Evolutionary conservation across 2,329 filamentous ascomycete species (phyloP).

Genomic region (Fusarium oligoseptatum): DNA sequence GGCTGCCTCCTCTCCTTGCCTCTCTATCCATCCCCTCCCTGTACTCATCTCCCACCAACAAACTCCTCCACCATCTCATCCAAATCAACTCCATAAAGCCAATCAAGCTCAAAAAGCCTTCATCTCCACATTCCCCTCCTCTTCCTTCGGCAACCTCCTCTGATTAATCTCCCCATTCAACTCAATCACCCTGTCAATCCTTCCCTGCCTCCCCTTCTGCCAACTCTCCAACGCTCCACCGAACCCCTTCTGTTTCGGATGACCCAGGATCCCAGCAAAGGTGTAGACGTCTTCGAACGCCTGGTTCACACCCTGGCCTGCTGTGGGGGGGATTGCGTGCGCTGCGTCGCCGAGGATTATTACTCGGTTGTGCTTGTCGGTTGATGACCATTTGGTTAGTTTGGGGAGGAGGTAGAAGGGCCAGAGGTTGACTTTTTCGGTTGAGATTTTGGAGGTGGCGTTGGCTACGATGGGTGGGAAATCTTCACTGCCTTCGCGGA

Average conservation of each 20-base stretch:
- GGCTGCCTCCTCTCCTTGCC: not conserved
- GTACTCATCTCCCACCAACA: not conserved
- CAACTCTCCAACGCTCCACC: constrained; percentile 48
- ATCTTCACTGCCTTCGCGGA: constrained; percentile 51
- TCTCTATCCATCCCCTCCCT: not conserved
- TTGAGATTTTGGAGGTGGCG: constrained; percentile 48
- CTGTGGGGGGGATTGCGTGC: constrained; percentile 61
- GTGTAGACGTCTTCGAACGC: constrained; percentile 65
- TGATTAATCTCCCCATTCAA: constrained; percentile 63
- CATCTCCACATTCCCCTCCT: constrained; percentile 41
- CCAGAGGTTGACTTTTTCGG: constrained; percentile 60
- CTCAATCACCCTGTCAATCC: constrained; percentile 61
- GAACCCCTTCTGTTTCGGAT: constrained; percentile 39
- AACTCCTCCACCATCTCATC: constrained; percentile 50
- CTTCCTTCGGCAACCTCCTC: constrained; percentile 57
- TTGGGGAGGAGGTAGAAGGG: constrained; percentile 63
- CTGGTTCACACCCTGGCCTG: constrained; percentile 62
- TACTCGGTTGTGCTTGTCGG: constrained; percentile 48
- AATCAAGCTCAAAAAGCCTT: constrained; percentile 54
- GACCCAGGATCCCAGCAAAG: constrained; percentile 55
- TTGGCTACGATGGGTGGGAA: constrained; percentile 54
- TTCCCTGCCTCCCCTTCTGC: constrained; percentile 62
- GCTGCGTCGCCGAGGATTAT: constrained; percentile 63
- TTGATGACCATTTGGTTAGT: constrained; percentile 59
- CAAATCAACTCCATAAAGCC: constrained; percentile 58